Evolutionary conservation across 1,284 basidiomycete genomes (phyloP).

Genomic region (Cutaneotrichosporon sp.): DNA sequence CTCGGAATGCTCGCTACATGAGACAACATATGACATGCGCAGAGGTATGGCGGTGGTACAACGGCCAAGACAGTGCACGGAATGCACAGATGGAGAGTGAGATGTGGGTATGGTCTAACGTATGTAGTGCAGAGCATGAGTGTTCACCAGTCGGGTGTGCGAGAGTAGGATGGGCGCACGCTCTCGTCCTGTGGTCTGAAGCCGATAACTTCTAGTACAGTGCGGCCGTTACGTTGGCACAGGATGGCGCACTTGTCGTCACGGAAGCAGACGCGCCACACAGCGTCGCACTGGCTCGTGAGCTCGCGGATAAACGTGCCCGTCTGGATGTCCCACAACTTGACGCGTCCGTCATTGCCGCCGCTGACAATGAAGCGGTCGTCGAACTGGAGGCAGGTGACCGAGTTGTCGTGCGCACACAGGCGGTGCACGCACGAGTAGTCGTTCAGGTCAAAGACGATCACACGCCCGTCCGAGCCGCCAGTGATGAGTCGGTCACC

Average conservation of each 20-base stretch:
- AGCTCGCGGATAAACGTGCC: conserved; percentile 74
- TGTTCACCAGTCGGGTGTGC: conserved; percentile 23
- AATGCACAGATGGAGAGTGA: background rate
- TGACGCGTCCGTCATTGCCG: conserved; percentile 88
- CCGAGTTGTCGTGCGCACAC: conserved; percentile 81
- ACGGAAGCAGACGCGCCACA: conserved; percentile 83
- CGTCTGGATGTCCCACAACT: conserved; percentile 74
- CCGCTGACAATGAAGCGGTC: conserved; percentile 63
- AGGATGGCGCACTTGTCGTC: conserved; percentile 78
- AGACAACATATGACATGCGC: background rate
- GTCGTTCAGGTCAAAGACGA: conserved; percentile 75
- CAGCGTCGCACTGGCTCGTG: conserved; percentile 70
- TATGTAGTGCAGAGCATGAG: background rate
- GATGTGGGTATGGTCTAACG: background rate
- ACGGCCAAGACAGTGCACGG: background rate
- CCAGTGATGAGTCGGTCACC: conserved; percentile 77
- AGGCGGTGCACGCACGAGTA: conserved; percentile 54
- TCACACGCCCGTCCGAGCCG: conserved; percentile 89
- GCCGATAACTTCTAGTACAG: conserved; percentile 74
- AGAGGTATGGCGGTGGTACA: background rate
- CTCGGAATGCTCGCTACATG: background rate
- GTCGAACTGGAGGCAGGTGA: conserved; percentile 88
- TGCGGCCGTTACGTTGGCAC: conserved; percentile 78
- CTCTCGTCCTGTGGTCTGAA: conserved; percentile 46
- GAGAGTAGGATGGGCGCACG: conserved; percentile 9